A percentile compares a stretch with the other conserved stretches of the same genome.
Evolutionary conservation across 306 rosid genomes (phyloP).

Genomic region (Phaseolus lunatus): DNA sequence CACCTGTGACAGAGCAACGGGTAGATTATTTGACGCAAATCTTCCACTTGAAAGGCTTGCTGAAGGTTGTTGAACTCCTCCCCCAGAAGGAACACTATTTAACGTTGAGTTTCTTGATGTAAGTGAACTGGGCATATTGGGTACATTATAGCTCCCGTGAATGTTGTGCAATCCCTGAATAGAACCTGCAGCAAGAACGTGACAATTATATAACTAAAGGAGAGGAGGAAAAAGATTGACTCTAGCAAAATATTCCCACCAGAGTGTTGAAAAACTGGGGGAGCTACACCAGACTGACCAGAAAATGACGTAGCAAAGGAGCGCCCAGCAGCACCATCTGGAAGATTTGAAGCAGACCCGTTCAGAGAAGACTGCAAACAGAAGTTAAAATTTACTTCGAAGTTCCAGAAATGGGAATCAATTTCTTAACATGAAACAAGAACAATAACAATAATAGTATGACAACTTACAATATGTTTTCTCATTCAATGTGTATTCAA

Average conservation of each 20-base stretch:
- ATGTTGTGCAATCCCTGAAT: conserved; percentile 88
- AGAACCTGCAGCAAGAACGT: conserved; percentile 64
- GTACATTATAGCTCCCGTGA: conserved; percentile 92
- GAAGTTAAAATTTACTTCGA: conserved; percentile 39
- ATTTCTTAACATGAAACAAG: background rate
- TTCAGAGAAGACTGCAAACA: conserved; percentile 85
- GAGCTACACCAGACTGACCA: conserved; percentile 95
- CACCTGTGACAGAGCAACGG: conserved; percentile 92
- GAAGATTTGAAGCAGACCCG: conserved; percentile 90
- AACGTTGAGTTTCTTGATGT: conserved; percentile 83
- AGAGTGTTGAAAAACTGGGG: conserved; percentile 84
- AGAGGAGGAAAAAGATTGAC: conserved; percentile 35
- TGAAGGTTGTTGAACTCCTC: conserved; percentile 87
- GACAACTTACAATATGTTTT: background rate
- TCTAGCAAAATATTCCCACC: conserved; percentile 68
- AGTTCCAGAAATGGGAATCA: conserved; percentile 17
- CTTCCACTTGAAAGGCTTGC: conserved; percentile 90
- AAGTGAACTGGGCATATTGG: conserved; percentile 76
- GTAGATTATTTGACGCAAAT: conserved; percentile 83
- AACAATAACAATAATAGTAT: conserved; percentile 27
- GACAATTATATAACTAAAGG: conserved; percentile 54
- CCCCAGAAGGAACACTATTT: conserved; percentile 83
- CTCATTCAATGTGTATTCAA: conserved; percentile 24
- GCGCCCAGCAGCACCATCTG: conserved; percentile 79
- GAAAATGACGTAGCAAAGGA: conserved; percentile 86